Percentiles rank a stretch among this genome's conserved stretches.
phyloP scores from a whole-genome alignment of 805 yeast genomes.

The Candida michaelii region DNA sequence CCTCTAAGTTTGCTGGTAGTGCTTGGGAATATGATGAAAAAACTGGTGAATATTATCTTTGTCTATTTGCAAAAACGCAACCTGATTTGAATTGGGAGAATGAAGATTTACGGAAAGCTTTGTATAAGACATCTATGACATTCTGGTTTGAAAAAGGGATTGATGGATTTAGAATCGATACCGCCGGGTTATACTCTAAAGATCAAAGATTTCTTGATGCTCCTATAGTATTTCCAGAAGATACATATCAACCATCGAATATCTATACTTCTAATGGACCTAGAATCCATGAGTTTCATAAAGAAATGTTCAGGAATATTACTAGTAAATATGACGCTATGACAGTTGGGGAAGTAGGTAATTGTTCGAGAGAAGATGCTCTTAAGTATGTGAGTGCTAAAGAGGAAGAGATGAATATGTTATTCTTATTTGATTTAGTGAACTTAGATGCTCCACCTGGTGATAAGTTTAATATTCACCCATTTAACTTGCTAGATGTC shows the following conservation, averaged over 20 bases:
- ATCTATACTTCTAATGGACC: slow-evolving; percentile 46
- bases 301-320: slow-evolving; percentile 46
- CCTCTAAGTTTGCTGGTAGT: slow-evolving; percentile 50
- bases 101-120: slow-evolving; percentile 33
- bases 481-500: slow-evolving; percentile 37
- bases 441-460: slow-evolving; percentile 36
- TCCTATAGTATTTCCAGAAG: slow-evolving; percentile 43
- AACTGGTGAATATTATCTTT: slow-evolving; percentile 56
- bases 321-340: slow-evolving; percentile 48
- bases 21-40: slow-evolving; percentile 58
- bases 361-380: slow-evolving; percentile 40
- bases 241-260: slow-evolving; percentile 40
- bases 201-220: slow-evolving; percentile 47
- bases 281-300: slow-evolving; percentile 56
- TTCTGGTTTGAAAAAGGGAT: slow-evolving; percentile 59
- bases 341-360: slow-evolving; percentile 60
- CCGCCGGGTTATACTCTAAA: slow-evolving; percentile 54
- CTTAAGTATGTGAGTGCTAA: slow-evolving; percentile 43
- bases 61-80: slow-evolving; percentile 52
- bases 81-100: slow-evolving; percentile 67
- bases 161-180: slow-evolving; percentile 61
- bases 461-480: slow-evolving; percentile 37
- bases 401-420: slow-evolving; percentile 37
- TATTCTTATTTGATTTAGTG: slow-evolving; percentile 35
- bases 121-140: slow-evolving; percentile 47